phyloP scores from a whole-genome alignment of 2,329 filamentous ascomycete species.

The Didymella segeticola region DNA sequence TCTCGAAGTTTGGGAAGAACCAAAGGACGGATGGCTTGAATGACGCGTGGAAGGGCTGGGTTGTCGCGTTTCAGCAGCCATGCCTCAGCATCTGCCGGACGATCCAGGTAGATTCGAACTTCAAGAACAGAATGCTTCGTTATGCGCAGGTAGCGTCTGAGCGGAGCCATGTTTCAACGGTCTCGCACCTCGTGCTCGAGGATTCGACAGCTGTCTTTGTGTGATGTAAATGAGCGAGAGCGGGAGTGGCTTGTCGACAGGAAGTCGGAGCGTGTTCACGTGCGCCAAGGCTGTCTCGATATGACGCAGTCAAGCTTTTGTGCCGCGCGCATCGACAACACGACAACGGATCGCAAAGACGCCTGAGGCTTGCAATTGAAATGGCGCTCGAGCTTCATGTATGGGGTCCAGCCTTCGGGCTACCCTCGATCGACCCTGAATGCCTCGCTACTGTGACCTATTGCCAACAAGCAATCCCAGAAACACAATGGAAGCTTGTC shows the following conservation, averaged over 20 bases:
- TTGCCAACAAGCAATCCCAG: slow-evolving; percentile 67
- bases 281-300: slow-evolving; percentile 21
- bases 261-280: slow-evolving; percentile 31
- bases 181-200: not conserved
- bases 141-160: slow-evolving; percentile 88
- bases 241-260: not conserved
- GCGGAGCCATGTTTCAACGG: slow-evolving; percentile 72
- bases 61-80: slow-evolving; percentile 83
- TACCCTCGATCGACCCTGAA: slow-evolving; percentile 90
- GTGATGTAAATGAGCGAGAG: not conserved
- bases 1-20: slow-evolving; percentile 92
- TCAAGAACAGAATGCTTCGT: slow-evolving; percentile 95
- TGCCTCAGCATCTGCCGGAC: slow-evolving; percentile 79
- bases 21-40: slow-evolving; percentile 82
- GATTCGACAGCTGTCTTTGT: slow-evolving; percentile 8
- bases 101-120: slow-evolving; percentile 93
- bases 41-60: slow-evolving; percentile 79
- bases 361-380: not conserved
- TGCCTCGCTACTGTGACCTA: slow-evolving; percentile 86
- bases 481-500: slow-evolving; percentile 53
- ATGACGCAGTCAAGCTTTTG: not conserved
- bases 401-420: slow-evolving; percentile 86
- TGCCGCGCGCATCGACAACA: not conserved
- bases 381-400: slow-evolving; percentile 80
- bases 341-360: not conserved